These are phyloP conservation scores for Tuctoria greenei DNA, from an alignment of 176 grass and related monocot species.

Conservation along the genomic window DNA sequence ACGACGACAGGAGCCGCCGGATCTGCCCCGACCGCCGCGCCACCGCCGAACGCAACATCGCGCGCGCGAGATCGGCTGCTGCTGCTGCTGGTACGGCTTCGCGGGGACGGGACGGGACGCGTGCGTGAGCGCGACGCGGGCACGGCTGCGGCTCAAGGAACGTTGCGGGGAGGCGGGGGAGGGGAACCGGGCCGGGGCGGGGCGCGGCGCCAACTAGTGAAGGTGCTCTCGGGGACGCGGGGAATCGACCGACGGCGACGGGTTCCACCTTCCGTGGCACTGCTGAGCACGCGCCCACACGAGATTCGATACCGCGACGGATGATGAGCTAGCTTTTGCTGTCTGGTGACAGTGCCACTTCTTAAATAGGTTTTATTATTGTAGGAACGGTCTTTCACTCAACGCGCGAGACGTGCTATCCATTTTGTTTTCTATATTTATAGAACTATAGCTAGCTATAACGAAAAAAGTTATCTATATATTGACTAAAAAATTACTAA, in stretches of 20 bases:
- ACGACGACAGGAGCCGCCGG: constrained; percentile 48
- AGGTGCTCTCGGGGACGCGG: constrained; percentile 16
- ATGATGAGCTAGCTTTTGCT: neutral
- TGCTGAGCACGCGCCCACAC: neutral
- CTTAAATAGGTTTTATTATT: no score
- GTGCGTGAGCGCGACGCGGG: neutral
- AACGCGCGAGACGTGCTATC: no score
- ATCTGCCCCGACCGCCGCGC: constrained; percentile 60
- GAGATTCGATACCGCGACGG: neutral
- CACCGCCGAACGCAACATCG: constrained; percentile 65
- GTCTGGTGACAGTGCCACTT: no score
- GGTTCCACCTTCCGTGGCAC: neutral
- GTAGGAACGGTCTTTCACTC: no score
- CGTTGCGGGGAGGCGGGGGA: constrained; percentile 9
- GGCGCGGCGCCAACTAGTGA: constrained; percentile 19
- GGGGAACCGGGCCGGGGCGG: constrained; percentile 1
- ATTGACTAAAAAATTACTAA: no score
- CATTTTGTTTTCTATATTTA: no score
- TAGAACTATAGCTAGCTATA: no score
- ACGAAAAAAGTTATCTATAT: no score
- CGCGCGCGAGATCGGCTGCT: constrained; percentile 24
- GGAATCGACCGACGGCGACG: constrained; percentile 7
- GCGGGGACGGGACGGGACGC: neutral
- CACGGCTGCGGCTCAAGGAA: neutral
- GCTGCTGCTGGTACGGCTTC: neutral